These are phyloP conservation scores for Saturnispora bothae DNA, from an alignment of 805 yeast genomes.

Conservation along the genomic window DNA sequence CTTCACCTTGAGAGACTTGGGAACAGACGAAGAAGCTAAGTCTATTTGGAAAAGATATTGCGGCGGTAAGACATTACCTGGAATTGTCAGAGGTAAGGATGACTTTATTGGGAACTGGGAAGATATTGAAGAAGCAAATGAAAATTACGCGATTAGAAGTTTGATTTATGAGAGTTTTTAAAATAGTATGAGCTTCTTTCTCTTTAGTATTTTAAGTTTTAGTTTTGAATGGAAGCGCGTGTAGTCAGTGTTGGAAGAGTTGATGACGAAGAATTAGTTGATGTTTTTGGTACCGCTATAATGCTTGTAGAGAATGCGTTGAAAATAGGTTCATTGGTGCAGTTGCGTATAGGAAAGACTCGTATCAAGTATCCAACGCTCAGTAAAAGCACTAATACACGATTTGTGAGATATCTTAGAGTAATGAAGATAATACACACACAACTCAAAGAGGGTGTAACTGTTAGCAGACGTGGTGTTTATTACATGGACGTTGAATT, in stretches of 20 bases:
- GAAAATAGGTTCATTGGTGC: conserved; percentile 18
- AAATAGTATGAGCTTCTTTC: no score
- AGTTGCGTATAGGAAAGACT: conserved; percentile 11
- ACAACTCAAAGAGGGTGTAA: conserved; percentile 7
- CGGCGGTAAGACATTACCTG: conserved; percentile 70
- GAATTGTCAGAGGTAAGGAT: conserved; percentile 72
- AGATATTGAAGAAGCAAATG: conserved; percentile 80
- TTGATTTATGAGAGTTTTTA: conserved; percentile 54
- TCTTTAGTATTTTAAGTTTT: background rate
- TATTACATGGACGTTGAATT: conserved; percentile 47
- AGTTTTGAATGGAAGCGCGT: background rate
- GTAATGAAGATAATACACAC: conserved; percentile 15
- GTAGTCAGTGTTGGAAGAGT: background rate
- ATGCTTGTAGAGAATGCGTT: conserved; percentile 21
- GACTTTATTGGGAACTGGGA: conserved; percentile 79
- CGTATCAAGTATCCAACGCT: conserved; percentile 16
- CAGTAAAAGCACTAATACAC: conserved; percentile 10
- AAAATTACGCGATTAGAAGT: conserved; percentile 55
- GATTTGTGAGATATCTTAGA: conserved; percentile 18
- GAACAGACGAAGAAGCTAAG: conserved; percentile 81
- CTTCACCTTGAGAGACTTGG: conserved; percentile 65
- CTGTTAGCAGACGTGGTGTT: conserved; percentile 43
- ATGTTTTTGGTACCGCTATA: conserved; percentile 8
- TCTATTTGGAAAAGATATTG: conserved; percentile 71
- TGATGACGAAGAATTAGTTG: background rate